Evolutionary conservation across 2,329 filamentous ascomycete genomes (phyloP).

Genomic region (Talaromyces funiculosus): DNA sequence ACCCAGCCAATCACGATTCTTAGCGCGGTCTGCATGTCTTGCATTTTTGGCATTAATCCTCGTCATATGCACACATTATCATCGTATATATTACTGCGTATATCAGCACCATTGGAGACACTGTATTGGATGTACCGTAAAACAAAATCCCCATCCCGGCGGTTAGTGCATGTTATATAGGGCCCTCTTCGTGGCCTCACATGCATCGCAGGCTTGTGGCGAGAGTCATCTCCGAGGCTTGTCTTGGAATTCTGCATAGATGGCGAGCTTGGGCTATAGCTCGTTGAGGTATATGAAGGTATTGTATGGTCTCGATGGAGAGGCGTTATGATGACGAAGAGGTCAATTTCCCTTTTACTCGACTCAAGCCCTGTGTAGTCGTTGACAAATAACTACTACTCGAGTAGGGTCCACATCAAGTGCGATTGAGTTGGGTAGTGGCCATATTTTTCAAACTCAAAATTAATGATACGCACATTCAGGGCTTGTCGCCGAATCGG

Average conservation of each 20-base stretch:
- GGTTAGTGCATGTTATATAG: background rate
- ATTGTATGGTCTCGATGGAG: background rate
- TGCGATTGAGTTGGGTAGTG: background rate
- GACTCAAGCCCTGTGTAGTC: too few relatives aligned
- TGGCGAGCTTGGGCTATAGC: too few relatives aligned
- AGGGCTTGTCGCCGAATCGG: background rate
- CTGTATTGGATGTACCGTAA: background rate
- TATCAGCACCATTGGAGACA: background rate
- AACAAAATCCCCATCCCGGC: background rate
- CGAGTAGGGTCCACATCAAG: background rate
- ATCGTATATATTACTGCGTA: too few relatives aligned
- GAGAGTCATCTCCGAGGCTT: background rate
- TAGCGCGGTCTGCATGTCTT: background rate
- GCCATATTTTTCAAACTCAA: too few relatives aligned
- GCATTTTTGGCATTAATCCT: background rate
- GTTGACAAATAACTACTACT: too few relatives aligned
- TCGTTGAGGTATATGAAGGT: too few relatives aligned
- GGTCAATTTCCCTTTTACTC: too few relatives aligned
- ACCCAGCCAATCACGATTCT: constrained; percentile 2
- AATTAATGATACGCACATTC: background rate
- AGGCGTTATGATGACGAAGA: background rate
- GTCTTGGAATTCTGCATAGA: background rate
- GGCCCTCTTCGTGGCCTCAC: background rate
- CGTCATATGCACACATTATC: too few relatives aligned
- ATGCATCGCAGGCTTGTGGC: background rate